Evolutionary conservation across 139 green algal species (phyloP).

Genomic region (Chlorella vulgaris): DNA sequence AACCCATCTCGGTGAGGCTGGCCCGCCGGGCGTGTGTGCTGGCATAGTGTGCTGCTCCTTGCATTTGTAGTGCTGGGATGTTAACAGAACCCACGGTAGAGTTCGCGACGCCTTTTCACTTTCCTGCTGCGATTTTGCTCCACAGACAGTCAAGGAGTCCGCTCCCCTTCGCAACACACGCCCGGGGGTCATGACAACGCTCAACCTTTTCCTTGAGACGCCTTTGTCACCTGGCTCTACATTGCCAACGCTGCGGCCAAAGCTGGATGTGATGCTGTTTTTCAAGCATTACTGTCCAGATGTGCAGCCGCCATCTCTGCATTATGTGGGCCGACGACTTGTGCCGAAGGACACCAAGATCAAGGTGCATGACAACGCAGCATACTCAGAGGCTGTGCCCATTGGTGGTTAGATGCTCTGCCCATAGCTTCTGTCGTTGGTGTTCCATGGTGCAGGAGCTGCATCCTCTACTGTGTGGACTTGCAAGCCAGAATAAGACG

Average conservation of each 20-base stretch:
- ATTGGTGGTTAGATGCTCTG: too few species aligned
- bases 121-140: background rate
- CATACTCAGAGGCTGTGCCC: too few species aligned
- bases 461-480: conserved; percentile 49
- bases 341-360: conserved; percentile 43
- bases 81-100: too few species aligned
- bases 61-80: background rate
- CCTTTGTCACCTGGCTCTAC: conserved; percentile 17
- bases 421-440: background rate
- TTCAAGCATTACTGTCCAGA: conserved; percentile 87
- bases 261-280: conserved; percentile 81
- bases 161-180: background rate
- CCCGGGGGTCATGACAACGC: conserved; percentile 30
- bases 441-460: conserved; percentile 29
- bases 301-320: conserved; percentile 37
- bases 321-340: conserved; percentile 58
- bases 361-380: background rate
- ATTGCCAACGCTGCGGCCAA: conserved; percentile 6
- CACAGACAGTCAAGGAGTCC: conserved; percentile 1
- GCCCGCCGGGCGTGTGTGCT: background rate
- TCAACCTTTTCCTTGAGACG: conserved; percentile 85
- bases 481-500: conserved; percentile 47
- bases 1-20: conserved; percentile 20
- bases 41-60: background rate
- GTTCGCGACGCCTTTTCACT: background rate